phyloP scores from a whole-genome alignment of 306 rosid genomes.

The Quercus engelmannii region DNA sequence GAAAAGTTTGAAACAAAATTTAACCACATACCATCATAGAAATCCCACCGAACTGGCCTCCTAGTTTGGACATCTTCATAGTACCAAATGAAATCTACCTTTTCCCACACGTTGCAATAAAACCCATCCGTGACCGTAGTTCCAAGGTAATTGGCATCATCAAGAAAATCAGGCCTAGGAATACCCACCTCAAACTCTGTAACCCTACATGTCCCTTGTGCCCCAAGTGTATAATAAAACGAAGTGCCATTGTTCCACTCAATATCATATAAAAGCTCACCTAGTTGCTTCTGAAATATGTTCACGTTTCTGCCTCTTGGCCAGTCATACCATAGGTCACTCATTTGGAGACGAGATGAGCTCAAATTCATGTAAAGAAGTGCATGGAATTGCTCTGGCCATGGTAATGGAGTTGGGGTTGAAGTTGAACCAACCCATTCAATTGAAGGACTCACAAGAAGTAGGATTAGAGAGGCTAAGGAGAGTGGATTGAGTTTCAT shows the following conservation, averaged over 20 bases:
- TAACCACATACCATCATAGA: conserved; percentile 25
- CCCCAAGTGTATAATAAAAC: conserved; percentile 35
- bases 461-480: not conserved
- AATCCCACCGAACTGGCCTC: conserved; percentile 42
- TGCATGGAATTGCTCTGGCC: conserved; percentile 59
- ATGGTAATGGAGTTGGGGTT: conserved; percentile 33
- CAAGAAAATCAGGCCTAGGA: conserved; percentile 45
- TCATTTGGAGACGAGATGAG: conserved; percentile 24
- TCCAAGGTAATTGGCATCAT: conserved; percentile 45
- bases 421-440: not conserved
- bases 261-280: conserved; percentile 28
- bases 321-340: conserved; percentile 61
- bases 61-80: conserved; percentile 34
- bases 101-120: conserved; percentile 41
- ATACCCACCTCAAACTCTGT: conserved; percentile 38
- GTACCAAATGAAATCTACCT: conserved; percentile 36
- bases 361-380: conserved; percentile 43
- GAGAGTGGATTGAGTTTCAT: conserved; percentile 1
- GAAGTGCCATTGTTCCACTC: conserved; percentile 62
- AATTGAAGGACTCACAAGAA: not conserved
- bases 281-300: conserved; percentile 37
- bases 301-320: conserved; percentile 41
- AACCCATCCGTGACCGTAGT: conserved; percentile 40
- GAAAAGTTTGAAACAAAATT: not conserved
- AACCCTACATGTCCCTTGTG: conserved; percentile 14